These are phyloP conservation scores for Chytriomyces hyalinus DNA, from an alignment of 192 early-diverging fungal species.

Conservation along the genomic window DNA sequence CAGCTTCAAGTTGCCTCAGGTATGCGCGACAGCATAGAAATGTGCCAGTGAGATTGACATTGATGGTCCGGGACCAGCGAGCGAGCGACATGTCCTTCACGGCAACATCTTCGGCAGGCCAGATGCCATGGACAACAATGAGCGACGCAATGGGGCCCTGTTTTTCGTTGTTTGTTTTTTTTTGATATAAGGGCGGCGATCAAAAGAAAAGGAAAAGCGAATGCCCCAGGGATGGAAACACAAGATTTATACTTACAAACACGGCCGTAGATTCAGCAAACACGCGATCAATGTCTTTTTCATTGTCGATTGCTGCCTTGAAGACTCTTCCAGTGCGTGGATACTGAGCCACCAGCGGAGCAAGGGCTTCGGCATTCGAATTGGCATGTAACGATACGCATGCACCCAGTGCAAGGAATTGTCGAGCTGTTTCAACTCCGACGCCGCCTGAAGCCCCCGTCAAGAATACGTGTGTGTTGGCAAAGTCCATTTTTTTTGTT, in stretches of 20 bases:
- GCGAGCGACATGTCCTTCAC: constrained; percentile 62
- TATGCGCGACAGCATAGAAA: constrained; percentile 55
- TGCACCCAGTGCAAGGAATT: constrained; percentile 52
- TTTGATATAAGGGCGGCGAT: no score
- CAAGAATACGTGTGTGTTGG: constrained; percentile 53
- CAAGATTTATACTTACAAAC: constrained; percentile 9
- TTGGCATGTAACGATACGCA: constrained; percentile 62
- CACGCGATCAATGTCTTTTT: constrained; percentile 43
- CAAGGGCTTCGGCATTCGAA: constrained; percentile 33
- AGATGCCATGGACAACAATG: constrained; percentile 65
- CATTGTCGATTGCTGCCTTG: constrained; percentile 48
- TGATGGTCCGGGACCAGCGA: constrained; percentile 55
- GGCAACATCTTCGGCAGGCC: constrained; percentile 50
- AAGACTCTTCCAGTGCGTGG: constrained; percentile 33
- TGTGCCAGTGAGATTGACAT: constrained; percentile 61
- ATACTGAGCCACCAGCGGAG: constrained; percentile 39
- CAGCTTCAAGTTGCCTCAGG: constrained; percentile 33
- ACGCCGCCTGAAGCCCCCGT: constrained; percentile 67
- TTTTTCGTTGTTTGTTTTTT: no score
- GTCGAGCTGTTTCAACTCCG: constrained; percentile 50
- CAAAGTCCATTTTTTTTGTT: constrained; percentile 6
- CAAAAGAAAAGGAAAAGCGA: no score
- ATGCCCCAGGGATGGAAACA: no score
- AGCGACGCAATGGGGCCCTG: constrained; percentile 54
- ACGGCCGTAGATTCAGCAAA: background rate